Percentiles rank a stretch among this genome's conserved stretches.
Conservation (phyloP, 345 rosid species). For the Pistacia integerrima region DNA sequence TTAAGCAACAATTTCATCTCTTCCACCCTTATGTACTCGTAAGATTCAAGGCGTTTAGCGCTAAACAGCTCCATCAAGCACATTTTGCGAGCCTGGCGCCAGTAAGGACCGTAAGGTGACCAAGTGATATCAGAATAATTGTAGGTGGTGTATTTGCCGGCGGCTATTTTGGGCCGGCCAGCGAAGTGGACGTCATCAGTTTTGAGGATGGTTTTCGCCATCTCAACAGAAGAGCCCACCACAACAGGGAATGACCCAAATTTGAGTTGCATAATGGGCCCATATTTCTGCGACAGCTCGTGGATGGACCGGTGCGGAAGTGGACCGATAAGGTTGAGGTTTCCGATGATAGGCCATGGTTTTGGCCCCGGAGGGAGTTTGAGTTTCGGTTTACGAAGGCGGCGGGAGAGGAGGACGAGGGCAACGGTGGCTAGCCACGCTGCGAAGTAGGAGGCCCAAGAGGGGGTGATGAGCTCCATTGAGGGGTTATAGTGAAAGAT, state of each 20-base stretch:
- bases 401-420: conserved; percentile 38
- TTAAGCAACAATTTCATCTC: conserved; percentile 39
- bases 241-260: conserved; percentile 58
- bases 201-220: conserved; percentile 54
- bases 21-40: conserved; percentile 54
- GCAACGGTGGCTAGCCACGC: conserved; percentile 40
- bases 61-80: conserved; percentile 64
- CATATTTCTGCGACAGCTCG: conserved; percentile 54
- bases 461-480: conserved; percentile 23
- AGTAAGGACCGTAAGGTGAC: conserved; percentile 69
- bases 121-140: conserved; percentile 61
- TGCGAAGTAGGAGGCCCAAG: conserved; percentile 23
- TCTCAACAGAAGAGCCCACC: conserved; percentile 56
- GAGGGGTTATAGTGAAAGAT: background rate
- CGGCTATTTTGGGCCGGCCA: conserved; percentile 48
- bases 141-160: conserved; percentile 71
- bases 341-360: conserved; percentile 71
- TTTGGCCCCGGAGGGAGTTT: conserved; percentile 65
- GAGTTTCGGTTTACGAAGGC: conserved; percentile 33
- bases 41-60: conserved; percentile 58
- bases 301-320: conserved; percentile 71
- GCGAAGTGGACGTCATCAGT: conserved; percentile 51
- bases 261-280: conserved; percentile 55
- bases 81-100: conserved; percentile 70
- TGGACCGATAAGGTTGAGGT: conserved; percentile 60